Base-by-base conservation (phyloP, 1,139 yeast genomes). In the Pichia sp. region DNA sequence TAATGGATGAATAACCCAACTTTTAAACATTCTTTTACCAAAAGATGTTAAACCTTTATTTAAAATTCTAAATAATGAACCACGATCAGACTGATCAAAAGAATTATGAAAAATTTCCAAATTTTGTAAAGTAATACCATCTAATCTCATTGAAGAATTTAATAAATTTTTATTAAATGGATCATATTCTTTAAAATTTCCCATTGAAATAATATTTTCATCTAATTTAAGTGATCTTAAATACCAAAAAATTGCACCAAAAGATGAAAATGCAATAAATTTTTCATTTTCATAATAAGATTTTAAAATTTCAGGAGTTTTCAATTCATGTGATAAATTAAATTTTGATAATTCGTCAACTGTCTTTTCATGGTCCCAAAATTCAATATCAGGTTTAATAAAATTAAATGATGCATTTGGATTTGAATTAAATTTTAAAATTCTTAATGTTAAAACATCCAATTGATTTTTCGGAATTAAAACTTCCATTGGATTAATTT, bases 1-100 rank as follows among this genome's bases (percentile, higher is more conserved):
- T 47, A 92, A 67, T 3, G 99, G 99, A 63, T 87, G 95, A 57
- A 92, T 79, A 2, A 90, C 74, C 98, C 97, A 92, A 41, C 73
- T 73, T 57, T 82, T 84, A 61, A 94, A 74, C 56, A 74, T 69
- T 56, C 99, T 76, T 60, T 89, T 90, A 29, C 99, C 99, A 71
- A 92, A 87, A 1, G 97, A 82, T 0, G 98, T 89, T 6, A 82
- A 74, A 20, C 97, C 90, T 50, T 86, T 73, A 60, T 90, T 90
- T 46, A 92, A 65, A 37, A 92, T 67, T 58, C 79, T 82, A 67
- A 89, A 86, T 45, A 92, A 66, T 0, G 97, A 87, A 0, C 98
- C 97, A 50, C 80, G 83, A 46, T 86, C 87, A 27, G 87, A 72
- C n/a, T 96, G 96, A 64, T 92, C 97, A 64, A 80, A 84, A 1